Percentiles rank a stretch among this genome's conserved stretches.
Evolutionary conservation across 805 yeast species (phyloP).

Genomic region (Wickerhamomyces rabaulensis): DNA sequence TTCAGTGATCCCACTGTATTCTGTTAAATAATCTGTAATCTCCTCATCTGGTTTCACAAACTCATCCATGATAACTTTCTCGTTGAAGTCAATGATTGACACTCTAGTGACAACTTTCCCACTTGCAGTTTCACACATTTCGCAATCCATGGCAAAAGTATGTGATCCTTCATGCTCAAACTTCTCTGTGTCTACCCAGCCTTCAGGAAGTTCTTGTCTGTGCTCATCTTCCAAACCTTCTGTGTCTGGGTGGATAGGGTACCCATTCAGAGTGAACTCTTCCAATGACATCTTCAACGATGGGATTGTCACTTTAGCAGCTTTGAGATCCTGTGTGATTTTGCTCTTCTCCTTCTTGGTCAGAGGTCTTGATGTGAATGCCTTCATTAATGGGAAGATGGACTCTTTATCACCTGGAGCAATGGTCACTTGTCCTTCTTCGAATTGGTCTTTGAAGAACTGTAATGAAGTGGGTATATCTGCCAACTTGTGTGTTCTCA

Average conservation of each 20-base stretch:
- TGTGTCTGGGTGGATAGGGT: slow-evolving; percentile 54
- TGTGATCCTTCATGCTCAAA: slow-evolving; percentile 56
- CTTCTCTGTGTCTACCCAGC: slow-evolving; percentile 50
- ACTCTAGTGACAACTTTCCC: slow-evolving; percentile 74
- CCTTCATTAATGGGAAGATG: slow-evolving; percentile 46
- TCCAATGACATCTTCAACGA: slow-evolving; percentile 49
- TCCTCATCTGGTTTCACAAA: slow-evolving; percentile 72
- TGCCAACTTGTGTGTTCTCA: slow-evolving; percentile 9
- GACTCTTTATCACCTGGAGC: slow-evolving; percentile 66
- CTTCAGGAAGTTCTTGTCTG: slow-evolving; percentile 16
- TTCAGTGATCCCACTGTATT: slow-evolving; percentile 81
- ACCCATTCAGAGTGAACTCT: slow-evolving; percentile 44
- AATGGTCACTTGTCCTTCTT: slow-evolving; percentile 40
- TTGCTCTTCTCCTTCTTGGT: slow-evolving; percentile 49
- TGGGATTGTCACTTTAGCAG: slow-evolving; percentile 35
- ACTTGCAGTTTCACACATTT: slow-evolving; percentile 67
- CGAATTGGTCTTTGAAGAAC: slow-evolving; percentile 35
- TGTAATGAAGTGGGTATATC: slow-evolving; percentile 5
- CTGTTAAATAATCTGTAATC: slow-evolving; percentile 77
- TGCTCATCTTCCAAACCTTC: slow-evolving; percentile 10
- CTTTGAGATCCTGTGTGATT: slow-evolving; percentile 25
- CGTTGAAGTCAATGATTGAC: slow-evolving; percentile 63
- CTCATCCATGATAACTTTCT: slow-evolving; percentile 59
- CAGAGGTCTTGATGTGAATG: slow-evolving; percentile 53
- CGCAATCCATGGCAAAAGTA: slow-evolving; percentile 86